Evolutionary conservation across 805 yeast species (phyloP).

Genomic region (Zygosaccharomyces rouxii): DNA sequence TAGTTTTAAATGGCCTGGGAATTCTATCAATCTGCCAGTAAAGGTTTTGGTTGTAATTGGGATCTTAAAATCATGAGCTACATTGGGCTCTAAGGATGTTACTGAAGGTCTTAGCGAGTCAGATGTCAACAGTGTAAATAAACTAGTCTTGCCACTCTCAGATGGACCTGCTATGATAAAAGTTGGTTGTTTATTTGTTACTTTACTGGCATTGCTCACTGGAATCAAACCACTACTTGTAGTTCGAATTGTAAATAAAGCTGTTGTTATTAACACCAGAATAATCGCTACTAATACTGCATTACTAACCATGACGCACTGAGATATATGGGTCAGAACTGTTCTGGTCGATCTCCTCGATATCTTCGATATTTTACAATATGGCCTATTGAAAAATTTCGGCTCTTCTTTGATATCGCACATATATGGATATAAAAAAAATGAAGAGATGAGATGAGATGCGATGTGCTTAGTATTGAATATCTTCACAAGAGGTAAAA

Average conservation of each 20-base stretch:
- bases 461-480: conserved; percentile 9
- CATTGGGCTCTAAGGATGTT: conserved; percentile 48
- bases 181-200: conserved; percentile 41
- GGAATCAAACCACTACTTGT: conserved; percentile 16
- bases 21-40: conserved; percentile 58
- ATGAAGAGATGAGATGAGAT: neutral
- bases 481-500: neutral
- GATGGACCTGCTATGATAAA: conserved; percentile 62
- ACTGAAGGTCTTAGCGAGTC: conserved; percentile 39
- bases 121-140: conserved; percentile 40
- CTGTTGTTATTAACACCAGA: conserved; percentile 19
- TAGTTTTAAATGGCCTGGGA: conserved; percentile 85
- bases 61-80: conserved; percentile 36
- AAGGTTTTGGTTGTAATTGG: conserved; percentile 39
- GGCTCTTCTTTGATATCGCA: neutral
- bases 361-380: neutral
- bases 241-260: conserved; percentile 17
- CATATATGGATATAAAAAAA: neutral
- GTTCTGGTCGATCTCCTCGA: neutral
- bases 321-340: neutral
- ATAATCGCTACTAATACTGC: conserved; percentile 17
- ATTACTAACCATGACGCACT: conserved; percentile 12
- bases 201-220: conserved; percentile 10
- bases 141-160: conserved; percentile 61
- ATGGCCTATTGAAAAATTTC: conserved; percentile 12